Conservation (phyloP, 2,329 filamentous ascomycete species). For the Hypoxylon sp. region DNA sequence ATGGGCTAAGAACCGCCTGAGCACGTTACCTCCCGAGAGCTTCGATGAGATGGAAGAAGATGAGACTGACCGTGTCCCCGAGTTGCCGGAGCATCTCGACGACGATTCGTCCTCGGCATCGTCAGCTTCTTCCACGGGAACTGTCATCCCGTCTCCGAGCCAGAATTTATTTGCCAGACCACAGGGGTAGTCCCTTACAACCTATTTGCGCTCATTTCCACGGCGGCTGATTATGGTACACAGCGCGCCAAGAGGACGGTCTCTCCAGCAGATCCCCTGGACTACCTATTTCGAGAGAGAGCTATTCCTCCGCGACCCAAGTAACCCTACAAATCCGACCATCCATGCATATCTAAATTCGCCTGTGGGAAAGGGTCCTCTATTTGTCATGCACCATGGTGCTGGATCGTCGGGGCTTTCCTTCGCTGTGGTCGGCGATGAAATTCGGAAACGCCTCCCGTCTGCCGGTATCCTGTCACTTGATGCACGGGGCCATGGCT, state of each 20-base stretch:
- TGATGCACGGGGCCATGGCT: slow-evolving; percentile 90
- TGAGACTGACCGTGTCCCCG: slow-evolving; percentile 57
- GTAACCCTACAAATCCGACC: slow-evolving; percentile 63
- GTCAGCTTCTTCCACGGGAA: slow-evolving; percentile 93
- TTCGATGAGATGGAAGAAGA: slow-evolving; percentile 70
- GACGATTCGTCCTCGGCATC: slow-evolving; percentile 82
- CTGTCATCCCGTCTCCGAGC: slow-evolving; percentile 84
- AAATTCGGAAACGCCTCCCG: slow-evolving; percentile 83
- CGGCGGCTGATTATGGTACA: slow-evolving; percentile 46
- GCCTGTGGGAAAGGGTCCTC: slow-evolving; percentile 79
- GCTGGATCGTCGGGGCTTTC: slow-evolving; percentile 94
- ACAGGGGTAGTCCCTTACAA: slow-evolving; percentile 68
- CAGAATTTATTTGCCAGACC: slow-evolving; percentile 81
- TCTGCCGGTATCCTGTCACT: slow-evolving; percentile 86
- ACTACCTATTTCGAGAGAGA: slow-evolving; percentile 92
- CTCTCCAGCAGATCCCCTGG: slow-evolving; percentile 81
- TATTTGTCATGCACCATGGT: slow-evolving; percentile 96
- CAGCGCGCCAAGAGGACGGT: slow-evolving; percentile 66
- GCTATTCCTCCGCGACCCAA: slow-evolving; percentile 74
- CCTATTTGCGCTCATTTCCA: slow-evolving; percentile 35
- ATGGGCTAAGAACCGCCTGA: slow-evolving; percentile 82
- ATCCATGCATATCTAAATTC: slow-evolving; percentile 93
- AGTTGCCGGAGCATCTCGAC: slow-evolving; percentile 65
- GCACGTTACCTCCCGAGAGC: slow-evolving; percentile 65
- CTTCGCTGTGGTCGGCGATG: slow-evolving; percentile 84